phyloP scores from a whole-genome alignment of 2,329 filamentous ascomycete genomes.

The Colletotrichum sidae region DNA sequence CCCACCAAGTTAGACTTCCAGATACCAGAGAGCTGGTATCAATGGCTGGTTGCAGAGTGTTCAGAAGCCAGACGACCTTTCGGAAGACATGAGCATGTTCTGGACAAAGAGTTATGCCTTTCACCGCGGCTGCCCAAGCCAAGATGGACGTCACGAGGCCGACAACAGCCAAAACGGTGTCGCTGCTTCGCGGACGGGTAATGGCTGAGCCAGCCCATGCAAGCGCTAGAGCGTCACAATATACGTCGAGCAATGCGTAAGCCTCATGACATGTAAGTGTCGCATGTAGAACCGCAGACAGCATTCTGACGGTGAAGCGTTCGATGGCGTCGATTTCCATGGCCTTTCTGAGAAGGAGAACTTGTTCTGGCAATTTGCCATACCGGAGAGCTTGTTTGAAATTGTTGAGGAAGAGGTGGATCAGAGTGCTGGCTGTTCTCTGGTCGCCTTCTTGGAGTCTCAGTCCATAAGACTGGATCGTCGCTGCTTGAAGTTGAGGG shows the following conservation, averaged over 20 bases:
- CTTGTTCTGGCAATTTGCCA: conserved; percentile 59
- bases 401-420: conserved; percentile 68
- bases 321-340: conserved; percentile 59
- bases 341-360: conserved; percentile 58
- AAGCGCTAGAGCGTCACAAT: conserved; percentile 55
- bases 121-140: conserved; percentile 38
- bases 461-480: conserved; percentile 67
- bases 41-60: conserved; percentile 38
- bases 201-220: conserved; percentile 49
- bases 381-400: conserved; percentile 66
- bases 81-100: conserved; percentile 43
- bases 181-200: conserved; percentile 51
- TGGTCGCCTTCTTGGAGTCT: conserved; percentile 64
- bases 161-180: conserved; percentile 46
- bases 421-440: conserved; percentile 60
- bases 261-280: conserved; percentile 48
- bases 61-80: conserved; percentile 36
- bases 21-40: conserved; percentile 34
- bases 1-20: conserved; percentile 9
- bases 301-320: conserved; percentile 64
- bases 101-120: conserved; percentile 22
- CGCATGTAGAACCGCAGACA: conserved; percentile 63
- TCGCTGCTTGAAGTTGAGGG: conserved; percentile 66
- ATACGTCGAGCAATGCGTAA: conserved; percentile 64
- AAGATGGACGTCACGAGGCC: conserved; percentile 39